These are phyloP conservation scores for Pyrenula aspistea DNA, from an alignment of 495 filamentous ascomycete species.

Conservation along the genomic window DNA sequence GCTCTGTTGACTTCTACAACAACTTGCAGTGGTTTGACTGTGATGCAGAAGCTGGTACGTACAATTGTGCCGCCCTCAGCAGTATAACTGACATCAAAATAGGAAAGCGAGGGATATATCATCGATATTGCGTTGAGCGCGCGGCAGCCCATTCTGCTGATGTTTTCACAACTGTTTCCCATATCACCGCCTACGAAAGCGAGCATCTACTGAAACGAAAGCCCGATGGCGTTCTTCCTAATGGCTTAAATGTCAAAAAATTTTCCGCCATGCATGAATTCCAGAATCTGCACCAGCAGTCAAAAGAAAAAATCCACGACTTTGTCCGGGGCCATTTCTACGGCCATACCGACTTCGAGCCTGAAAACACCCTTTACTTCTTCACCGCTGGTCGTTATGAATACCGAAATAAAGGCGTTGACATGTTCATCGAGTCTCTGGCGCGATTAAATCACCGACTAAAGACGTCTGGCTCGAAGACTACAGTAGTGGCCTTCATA, in stretches of 20 bases:
- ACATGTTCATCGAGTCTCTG: constrained; percentile 97
- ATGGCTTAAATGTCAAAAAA: constrained; percentile 96
- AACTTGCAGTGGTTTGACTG: constrained; percentile 96
- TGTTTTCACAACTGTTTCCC: constrained; percentile 96
- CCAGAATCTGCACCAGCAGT: constrained; percentile 92
- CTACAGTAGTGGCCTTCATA: constrained; percentile 94
- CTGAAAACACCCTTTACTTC: constrained; percentile 94
- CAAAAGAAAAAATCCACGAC: constrained; percentile 95
- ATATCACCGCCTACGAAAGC: constrained; percentile 96
- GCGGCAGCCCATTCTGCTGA: constrained; percentile 83
- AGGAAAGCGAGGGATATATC: constrained; percentile 88
- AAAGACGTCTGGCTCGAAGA: constrained; percentile 75
- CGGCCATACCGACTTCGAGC: constrained; percentile 92
- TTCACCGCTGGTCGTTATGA: constrained; percentile 96
- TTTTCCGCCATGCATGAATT: constrained; percentile 98
- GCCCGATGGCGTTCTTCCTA: constrained; percentile 90
- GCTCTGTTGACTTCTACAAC: constrained; percentile 98
- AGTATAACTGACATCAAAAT: background rate
- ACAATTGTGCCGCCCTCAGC: too few species aligned
- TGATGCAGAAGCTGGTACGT: constrained; percentile 73
- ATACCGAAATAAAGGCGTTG: constrained; percentile 94
- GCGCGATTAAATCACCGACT: constrained; percentile 89
- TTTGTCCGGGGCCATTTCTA: constrained; percentile 98
- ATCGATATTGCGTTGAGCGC: constrained; percentile 95
- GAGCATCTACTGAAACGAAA: constrained; percentile 97